These are phyloP conservation scores for Tetracladium maxilliforme DNA, from an alignment of 2,329 filamentous ascomycete genomes.

Conservation along the genomic window DNA sequence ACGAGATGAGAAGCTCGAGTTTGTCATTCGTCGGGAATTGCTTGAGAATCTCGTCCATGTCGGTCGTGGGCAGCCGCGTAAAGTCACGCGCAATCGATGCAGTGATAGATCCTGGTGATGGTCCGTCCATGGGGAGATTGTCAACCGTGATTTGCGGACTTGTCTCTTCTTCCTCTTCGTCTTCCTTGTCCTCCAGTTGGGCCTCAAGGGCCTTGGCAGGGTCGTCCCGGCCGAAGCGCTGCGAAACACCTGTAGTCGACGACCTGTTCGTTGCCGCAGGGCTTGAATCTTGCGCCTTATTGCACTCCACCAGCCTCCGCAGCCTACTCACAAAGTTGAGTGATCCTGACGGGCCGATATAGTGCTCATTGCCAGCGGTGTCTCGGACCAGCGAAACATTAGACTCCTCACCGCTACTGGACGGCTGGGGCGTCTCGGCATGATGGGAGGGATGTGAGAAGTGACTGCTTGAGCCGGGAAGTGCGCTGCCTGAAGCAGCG, in stretches of 20 bases:
- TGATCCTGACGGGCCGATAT: constrained; percentile 20
- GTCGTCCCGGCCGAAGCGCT: too few relatives aligned
- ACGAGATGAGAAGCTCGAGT: constrained; percentile 15
- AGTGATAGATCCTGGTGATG: too few relatives aligned
- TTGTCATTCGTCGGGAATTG: constrained; percentile 12
- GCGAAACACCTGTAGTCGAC: too few relatives aligned
- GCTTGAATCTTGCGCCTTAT: constrained; percentile 1
- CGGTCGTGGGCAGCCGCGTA: too few relatives aligned
- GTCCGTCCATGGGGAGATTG: too few relatives aligned
- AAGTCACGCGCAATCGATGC: too few relatives aligned
- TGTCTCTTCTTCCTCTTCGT: too few relatives aligned
- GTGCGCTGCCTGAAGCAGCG: constrained; percentile 1
- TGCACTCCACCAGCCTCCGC: constrained; percentile 13
- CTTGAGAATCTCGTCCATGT: constrained; percentile 14
- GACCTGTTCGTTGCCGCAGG: constrained; percentile 1
- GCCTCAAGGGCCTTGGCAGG: too few relatives aligned
- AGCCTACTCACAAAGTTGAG: constrained; percentile 20
- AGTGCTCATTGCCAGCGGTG: constrained; percentile 18
- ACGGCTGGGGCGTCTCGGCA: background rate
- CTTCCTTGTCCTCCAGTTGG: too few relatives aligned
- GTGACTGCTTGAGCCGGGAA: constrained; percentile 2
- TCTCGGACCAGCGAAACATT: constrained; percentile 15
- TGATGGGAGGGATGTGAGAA: too few relatives aligned
- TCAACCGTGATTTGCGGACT: too few relatives aligned
- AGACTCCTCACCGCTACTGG: background rate